Percentiles rank a stretch among this genome's conserved stretches.
Conservation (phyloP, 768 basidiomycete genomes). For the Pleurotus sapidus region DNA sequence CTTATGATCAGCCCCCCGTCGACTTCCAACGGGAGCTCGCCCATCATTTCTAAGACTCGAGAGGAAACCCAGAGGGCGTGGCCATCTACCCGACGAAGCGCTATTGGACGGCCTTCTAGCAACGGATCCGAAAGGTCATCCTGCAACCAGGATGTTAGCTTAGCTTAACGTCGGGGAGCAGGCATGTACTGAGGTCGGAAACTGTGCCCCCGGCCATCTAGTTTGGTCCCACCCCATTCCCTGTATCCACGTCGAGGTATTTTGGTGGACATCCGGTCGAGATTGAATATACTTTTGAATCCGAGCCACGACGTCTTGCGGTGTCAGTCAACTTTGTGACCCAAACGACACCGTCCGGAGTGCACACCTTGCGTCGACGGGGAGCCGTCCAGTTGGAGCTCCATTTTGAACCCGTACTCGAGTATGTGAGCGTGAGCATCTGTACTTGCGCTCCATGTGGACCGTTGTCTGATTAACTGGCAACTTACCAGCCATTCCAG, state of each 20-base stretch:
- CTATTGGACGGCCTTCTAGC: constrained; percentile 68
- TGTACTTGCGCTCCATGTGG: constrained; percentile 19
- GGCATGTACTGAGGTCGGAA: constrained; percentile 66
- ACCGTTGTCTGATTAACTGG: not conserved
- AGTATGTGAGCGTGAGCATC: constrained; percentile 83
- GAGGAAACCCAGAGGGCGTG: constrained; percentile 89
- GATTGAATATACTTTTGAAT: constrained; percentile 57
- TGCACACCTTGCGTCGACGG: constrained; percentile 54
- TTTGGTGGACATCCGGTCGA: constrained; percentile 52
- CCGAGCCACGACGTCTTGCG: constrained; percentile 61
- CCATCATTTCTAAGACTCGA: constrained; percentile 63
- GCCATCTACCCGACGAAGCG: constrained; percentile 72
- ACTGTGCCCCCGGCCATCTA: constrained; percentile 57
- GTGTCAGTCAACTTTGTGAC: not conserved
- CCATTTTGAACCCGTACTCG: constrained; percentile 67
- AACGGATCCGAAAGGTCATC: constrained; percentile 73
- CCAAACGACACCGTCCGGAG: not conserved
- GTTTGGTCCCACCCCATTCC: constrained; percentile 97
- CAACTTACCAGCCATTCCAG: constrained; percentile 67
- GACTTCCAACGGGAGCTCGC: constrained; percentile 55
- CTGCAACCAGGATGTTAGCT: constrained; percentile 30
- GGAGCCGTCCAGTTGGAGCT: constrained; percentile 61
- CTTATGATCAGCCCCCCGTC: constrained; percentile 77
- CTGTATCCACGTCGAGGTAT: constrained; percentile 67
- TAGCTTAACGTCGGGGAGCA: not conserved